A percentile compares a stretch with the other conserved stretches of the same genome.
These are phyloP conservation scores for Tulasnella sp. DNA, from an alignment of 768 basidiomycete species.

Conservation along the genomic window DNA sequence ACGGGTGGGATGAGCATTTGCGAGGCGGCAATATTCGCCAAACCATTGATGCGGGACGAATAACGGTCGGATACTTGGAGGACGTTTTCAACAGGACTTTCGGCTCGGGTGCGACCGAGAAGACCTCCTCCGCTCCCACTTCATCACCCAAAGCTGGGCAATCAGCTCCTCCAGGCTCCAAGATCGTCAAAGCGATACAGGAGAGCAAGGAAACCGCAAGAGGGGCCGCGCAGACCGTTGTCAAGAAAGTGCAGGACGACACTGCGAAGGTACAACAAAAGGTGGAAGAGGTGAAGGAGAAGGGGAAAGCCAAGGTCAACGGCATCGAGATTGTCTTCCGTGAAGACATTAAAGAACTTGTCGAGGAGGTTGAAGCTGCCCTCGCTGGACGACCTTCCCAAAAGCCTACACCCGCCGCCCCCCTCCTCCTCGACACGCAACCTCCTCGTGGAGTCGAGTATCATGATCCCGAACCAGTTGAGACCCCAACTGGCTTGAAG, in stretches of 20 bases:
- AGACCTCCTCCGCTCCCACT: neutral
- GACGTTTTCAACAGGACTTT: conserved; percentile 9
- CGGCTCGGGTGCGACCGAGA: conserved; percentile 2
- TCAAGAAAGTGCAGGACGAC: conserved; percentile 20
- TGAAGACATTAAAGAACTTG: conserved; percentile 16
- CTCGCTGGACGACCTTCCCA: conserved; percentile 17
- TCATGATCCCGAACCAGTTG: conserved; percentile 22
- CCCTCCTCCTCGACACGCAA: conserved; percentile 12
- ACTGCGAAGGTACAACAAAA: conserved; percentile 32
- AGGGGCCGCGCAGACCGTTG: neutral
- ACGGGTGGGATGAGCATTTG: conserved; percentile 49
- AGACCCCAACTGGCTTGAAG: conserved; percentile 19
- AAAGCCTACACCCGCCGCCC: conserved; percentile 16
- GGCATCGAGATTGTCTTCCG: conserved; percentile 10
- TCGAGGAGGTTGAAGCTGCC: conserved; percentile 8
- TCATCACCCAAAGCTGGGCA: neutral
- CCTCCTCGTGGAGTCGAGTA: neutral
- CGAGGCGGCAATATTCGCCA: neutral
- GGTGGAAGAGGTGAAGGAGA: conserved; percentile 35
- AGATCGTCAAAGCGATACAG: conserved; percentile 16
- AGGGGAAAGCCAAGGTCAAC: conserved; percentile 29
- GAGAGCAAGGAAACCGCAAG: conserved; percentile 24
- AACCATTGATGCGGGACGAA: conserved; percentile 6
- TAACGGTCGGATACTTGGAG: neutral
- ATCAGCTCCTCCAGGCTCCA: conserved; percentile 5